Percentiles rank a stretch among this genome's conserved stretches.
Conservation (phyloP, 495 filamentous ascomycete species). For the Penicillium turbatum region DNA sequence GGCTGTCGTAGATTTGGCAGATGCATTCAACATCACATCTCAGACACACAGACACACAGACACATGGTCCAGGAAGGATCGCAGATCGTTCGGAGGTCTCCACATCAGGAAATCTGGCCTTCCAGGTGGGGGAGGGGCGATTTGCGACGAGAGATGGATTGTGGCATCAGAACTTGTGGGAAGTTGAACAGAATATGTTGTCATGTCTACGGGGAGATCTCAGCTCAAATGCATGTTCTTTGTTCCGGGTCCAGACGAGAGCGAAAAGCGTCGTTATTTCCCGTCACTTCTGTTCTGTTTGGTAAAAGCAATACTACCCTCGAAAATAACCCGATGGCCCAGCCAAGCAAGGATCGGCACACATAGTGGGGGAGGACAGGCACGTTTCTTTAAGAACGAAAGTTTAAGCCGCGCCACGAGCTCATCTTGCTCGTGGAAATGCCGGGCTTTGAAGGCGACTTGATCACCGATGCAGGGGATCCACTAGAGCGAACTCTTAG, state of each 20-base stretch:
- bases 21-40: background rate
- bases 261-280: background rate
- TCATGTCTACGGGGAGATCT: background rate
- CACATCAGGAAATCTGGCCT: background rate
- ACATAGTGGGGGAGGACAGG: conserved; percentile 1
- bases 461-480: conserved; percentile 10
- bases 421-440: background rate
- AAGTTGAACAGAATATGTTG: background rate
- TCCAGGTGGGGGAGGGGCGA: conserved; percentile 1
- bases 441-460: background rate
- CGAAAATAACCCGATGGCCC: background rate
- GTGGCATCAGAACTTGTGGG: background rate
- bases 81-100: conserved; percentile 9
- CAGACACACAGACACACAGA: background rate
- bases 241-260: background rate
- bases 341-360: conserved; percentile 11
- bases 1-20: background rate
- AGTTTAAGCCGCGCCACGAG: conserved; percentile 1
- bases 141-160: background rate
- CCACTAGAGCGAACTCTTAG: conserved; percentile 10
- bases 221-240: background rate
- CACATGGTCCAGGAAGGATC: background rate
- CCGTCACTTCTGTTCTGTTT: background rate
- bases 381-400: conserved; percentile 5
- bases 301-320: background rate